Evolutionary conservation across 352 stramenopile species (phyloP), one percentile per base, ranked within the genome.

Genomic region (Globisporangium barbulae): DNA sequence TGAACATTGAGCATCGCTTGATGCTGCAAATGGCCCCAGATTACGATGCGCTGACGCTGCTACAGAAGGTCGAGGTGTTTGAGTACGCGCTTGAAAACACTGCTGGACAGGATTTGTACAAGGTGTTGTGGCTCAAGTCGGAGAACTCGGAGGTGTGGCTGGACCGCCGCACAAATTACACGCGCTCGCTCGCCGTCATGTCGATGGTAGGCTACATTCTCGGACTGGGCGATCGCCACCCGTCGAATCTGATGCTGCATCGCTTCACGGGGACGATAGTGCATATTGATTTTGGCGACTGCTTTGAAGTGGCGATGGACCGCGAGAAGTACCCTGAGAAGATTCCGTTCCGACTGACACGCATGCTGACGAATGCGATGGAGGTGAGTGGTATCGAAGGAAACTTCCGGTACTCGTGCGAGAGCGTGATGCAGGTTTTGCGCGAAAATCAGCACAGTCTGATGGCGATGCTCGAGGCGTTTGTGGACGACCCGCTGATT

Each of bases 211-310:
- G 83, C 17, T 99, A 99, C 72, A 99, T 99, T 61, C 76, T 99
- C 60, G 98, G 98, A 7, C 88, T 99, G 28, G 98, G 98, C 5
- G 98, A 99, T 83, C 84, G 98, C 9, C 98, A 99, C 79, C 97
- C 97, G n/a, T 98, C 88, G 13, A 99, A 99, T 74, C 76, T 99
- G 17, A 99, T 99, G 97, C 74, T 99, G 2, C 96, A 99, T 78
- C 86, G 97, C 42, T 89, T 98, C 53, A 99, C 94, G n/a, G 97
- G 97, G 28, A 97, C 75, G 48, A 96, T 99, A 44, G 79, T 99
- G 22, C 98, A 99, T 74, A 98, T 98, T 54, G 96, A 98, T 64
- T 98, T 98, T 69, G 95, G 96, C 30, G 95, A 98, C 73, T 93
- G 81, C 52, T 99, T 99, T 68, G 98, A 99, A 76, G 97, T 99